Conservation (phyloP, 208 protist genomes). For the Acanthamoeba lenticulata region DNA sequence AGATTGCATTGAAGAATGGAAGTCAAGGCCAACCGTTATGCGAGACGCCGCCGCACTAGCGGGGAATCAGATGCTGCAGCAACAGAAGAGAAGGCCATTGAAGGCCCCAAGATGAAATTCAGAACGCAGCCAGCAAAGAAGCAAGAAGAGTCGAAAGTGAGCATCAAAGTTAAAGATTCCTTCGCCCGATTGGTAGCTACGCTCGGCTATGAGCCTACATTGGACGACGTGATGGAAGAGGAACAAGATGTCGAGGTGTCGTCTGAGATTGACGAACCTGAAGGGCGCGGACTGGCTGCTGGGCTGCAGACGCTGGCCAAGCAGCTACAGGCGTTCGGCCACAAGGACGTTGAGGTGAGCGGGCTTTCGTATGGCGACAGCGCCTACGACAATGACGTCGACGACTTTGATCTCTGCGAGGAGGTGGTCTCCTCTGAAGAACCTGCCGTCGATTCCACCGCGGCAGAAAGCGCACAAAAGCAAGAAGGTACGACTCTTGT, state of each 20-base stretch:
- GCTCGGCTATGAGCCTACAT: not conserved
- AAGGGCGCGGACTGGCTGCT: not conserved
- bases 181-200: not conserved
- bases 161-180: not conserved
- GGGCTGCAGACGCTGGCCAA: not conserved
- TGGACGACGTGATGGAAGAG: not conserved
- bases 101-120: not conserved
- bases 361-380: not conserved
- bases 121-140: not conserved
- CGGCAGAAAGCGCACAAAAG: not conserved
- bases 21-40: not conserved
- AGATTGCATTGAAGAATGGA: not conserved
- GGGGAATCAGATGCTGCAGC: not conserved
- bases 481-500: not conserved
- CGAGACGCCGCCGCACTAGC: not conserved
- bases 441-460: not conserved
- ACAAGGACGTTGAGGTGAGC: not conserved
- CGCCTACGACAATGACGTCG: not conserved
- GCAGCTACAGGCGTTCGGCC: conserved; percentile 12
- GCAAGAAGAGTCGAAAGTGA: not conserved
- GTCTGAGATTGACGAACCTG: not conserved
- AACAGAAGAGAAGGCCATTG: not conserved
- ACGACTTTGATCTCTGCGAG: conserved; percentile 28
- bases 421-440: not conserved
- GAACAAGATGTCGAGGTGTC: not conserved